Evolutionary conservation across 441 rosid genomes (phyloP).

Genomic region (Hura crepitans): DNA sequence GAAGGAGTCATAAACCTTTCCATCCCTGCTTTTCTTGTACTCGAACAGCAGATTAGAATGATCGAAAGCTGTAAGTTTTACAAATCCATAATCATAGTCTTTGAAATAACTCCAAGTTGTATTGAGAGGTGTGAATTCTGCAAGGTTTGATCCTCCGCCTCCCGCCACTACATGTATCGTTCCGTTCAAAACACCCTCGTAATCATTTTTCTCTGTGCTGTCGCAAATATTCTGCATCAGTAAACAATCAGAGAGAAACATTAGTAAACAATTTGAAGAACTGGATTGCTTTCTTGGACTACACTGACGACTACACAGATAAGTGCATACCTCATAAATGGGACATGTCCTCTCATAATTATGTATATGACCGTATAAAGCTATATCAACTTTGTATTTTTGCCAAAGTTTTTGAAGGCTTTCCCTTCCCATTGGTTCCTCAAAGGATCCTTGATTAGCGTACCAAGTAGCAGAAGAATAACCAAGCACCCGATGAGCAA

Average conservation of each 20-base stretch:
- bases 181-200: slow-evolving; percentile 57
- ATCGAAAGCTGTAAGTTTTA: slow-evolving; percentile 60
- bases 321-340: slow-evolving; percentile 60
- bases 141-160: slow-evolving; percentile 73
- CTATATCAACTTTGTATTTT: slow-evolving; percentile 79
- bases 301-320: no score
- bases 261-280: background rate
- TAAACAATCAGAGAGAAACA: background rate
- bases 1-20: slow-evolving; percentile 70
- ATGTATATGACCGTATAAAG: slow-evolving; percentile 77
- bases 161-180: slow-evolving; percentile 83
- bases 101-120: slow-evolving; percentile 63
- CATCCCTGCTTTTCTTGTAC: slow-evolving; percentile 79
- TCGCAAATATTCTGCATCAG: slow-evolving; percentile 57
- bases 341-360: slow-evolving; percentile 85
- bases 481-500: slow-evolving; percentile 83
- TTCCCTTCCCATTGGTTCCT: slow-evolving; percentile 80
- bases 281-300: background rate
- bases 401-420: slow-evolving; percentile 86
- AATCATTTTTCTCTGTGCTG: slow-evolving; percentile 45
- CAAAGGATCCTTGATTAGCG: slow-evolving; percentile 63
- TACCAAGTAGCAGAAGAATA: slow-evolving; percentile 59
- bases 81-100: slow-evolving; percentile 66
- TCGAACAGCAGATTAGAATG: slow-evolving; percentile 63
- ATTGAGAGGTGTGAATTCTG: slow-evolving; percentile 44